Evolutionary conservation across 371 early-diverging fungal species (phyloP).

Genomic region (Thermomucor indicae-seudaticae): DNA sequence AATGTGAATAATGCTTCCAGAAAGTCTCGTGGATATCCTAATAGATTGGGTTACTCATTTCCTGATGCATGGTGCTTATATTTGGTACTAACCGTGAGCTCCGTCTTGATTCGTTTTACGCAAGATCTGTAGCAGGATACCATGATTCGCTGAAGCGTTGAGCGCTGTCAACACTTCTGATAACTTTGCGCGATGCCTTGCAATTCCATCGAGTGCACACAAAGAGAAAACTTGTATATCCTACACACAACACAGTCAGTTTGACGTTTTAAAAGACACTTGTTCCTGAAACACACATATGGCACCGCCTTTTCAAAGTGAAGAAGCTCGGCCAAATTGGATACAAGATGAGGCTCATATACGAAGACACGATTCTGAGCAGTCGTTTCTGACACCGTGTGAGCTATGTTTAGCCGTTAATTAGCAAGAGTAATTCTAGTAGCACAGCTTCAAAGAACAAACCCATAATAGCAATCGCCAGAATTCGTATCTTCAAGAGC

Average conservation of each 20-base stretch:
- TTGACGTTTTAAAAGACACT: slow-evolving; percentile 1
- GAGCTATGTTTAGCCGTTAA: slow-evolving; percentile 38
- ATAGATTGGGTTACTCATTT: background rate
- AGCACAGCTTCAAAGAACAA: slow-evolving; percentile 6
- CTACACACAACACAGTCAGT: slow-evolving; percentile 20
- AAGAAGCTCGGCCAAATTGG: slow-evolving; percentile 72
- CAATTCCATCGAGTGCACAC: slow-evolving; percentile 79
- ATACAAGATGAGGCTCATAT: slow-evolving; percentile 82
- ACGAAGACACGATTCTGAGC: slow-evolving; percentile 74
- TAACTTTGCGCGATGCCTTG: slow-evolving; percentile 70
- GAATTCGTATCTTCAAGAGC: slow-evolving; percentile 69
- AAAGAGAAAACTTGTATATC: slow-evolving; percentile 75
- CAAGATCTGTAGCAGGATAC: slow-evolving; percentile 77
- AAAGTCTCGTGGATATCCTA: slow-evolving; percentile 65
- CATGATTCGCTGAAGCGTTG: slow-evolving; percentile 93
- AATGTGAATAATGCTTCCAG: slow-evolving; percentile 83
- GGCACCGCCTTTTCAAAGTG: slow-evolving; percentile 66
- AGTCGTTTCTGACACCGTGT: slow-evolving; percentile 63
- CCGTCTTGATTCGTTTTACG: slow-evolving; percentile 57
- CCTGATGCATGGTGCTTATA: background rate
- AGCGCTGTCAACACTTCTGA: slow-evolving; percentile 82
- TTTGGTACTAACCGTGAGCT: slow-evolving; percentile 25
- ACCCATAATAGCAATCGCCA: slow-evolving; percentile 77
- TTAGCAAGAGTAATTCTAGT: background rate
- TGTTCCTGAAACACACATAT: slow-evolving; percentile 25